phyloP scores from a whole-genome alignment of 1,284 basidiomycete species.

The Cryptococcus sp. region DNA sequence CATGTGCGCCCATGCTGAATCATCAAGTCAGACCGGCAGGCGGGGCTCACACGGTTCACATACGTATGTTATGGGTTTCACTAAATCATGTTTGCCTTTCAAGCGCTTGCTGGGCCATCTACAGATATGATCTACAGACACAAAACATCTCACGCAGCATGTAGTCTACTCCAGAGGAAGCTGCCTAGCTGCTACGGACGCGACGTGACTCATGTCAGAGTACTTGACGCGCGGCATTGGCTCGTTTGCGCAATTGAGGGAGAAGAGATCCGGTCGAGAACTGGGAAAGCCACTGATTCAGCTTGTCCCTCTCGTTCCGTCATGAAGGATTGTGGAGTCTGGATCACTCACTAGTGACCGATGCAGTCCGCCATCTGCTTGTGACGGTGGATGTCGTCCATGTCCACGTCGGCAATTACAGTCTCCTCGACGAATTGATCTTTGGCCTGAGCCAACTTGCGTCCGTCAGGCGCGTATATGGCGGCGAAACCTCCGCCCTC shows the following conservation, averaged over 20 bases:
- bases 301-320: not conserved
- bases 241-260: slow-evolving; percentile 9
- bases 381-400: slow-evolving; percentile 21
- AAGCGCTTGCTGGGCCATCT: no score
- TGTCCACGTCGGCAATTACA: slow-evolving; percentile 18
- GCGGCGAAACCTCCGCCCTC: slow-evolving; percentile 20
- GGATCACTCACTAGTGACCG: slow-evolving; percentile 14
- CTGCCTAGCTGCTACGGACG: slow-evolving; percentile 3
- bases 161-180: slow-evolving; percentile 4
- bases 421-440: slow-evolving; percentile 17
- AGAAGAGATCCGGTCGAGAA: slow-evolving; percentile 17
- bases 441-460: slow-evolving; percentile 11
- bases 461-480: slow-evolving; percentile 14
- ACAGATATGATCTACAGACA: no score
- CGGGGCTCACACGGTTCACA: no score
- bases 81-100: no score
- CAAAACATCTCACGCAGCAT: no score
- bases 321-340: not conserved
- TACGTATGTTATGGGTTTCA: no score
- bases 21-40: no score
- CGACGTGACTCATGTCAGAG: slow-evolving; percentile 9
- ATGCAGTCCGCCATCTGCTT: slow-evolving; percentile 22
- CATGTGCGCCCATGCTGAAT: no score
- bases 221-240: slow-evolving; percentile 19
- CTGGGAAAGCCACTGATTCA: slow-evolving; percentile 1